A percentile compares a stretch with the other conserved stretches of the same genome.
These are phyloP conservation scores for Calocera viscosa DNA, from an alignment of 768 basidiomycete genomes.

Conservation along the genomic window DNA sequence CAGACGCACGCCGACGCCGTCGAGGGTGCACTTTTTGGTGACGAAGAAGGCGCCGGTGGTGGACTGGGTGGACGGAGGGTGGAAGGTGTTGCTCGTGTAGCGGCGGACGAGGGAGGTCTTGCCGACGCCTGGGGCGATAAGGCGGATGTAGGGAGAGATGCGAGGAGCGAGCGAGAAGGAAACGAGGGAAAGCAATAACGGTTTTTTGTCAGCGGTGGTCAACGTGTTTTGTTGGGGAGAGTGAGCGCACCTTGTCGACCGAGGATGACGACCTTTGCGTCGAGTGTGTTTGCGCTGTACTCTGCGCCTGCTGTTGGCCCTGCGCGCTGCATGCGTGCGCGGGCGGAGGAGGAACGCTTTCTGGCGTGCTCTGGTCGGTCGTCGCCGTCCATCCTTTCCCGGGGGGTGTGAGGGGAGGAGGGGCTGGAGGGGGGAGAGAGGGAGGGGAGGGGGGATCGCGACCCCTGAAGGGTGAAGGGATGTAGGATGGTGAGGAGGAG, in stretches of 20 bases:
- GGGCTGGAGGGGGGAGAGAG: background rate
- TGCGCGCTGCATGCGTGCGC: conserved; percentile 4
- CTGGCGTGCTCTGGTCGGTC: conserved; percentile 2
- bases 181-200: conserved; percentile 10
- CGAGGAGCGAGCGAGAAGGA: background rate
- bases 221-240: background rate
- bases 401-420: background rate
- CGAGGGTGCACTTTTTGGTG: conserved; percentile 78
- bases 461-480: no score
- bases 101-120: conserved; percentile 85
- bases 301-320: conserved; percentile 39
- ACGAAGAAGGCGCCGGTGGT: conserved; percentile 91
- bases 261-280: conserved; percentile 94
- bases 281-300: conserved; percentile 65
- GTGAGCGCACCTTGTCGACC: conserved; percentile 50
- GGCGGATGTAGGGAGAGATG: background rate
- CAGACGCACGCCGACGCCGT: conserved; percentile 66
- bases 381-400: no score
- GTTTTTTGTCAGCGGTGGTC: conserved; percentile 7
- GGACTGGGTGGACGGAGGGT: conserved; percentile 74
- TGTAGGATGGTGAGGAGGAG: no score
- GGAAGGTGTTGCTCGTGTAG: conserved; percentile 83
- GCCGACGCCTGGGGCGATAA: conserved; percentile 53
- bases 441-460: background rate
- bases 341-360: conserved; percentile 9